phyloP scores from a whole-genome alignment of 2,329 filamentous ascomycete genomes.

The Penicillium sp. region DNA sequence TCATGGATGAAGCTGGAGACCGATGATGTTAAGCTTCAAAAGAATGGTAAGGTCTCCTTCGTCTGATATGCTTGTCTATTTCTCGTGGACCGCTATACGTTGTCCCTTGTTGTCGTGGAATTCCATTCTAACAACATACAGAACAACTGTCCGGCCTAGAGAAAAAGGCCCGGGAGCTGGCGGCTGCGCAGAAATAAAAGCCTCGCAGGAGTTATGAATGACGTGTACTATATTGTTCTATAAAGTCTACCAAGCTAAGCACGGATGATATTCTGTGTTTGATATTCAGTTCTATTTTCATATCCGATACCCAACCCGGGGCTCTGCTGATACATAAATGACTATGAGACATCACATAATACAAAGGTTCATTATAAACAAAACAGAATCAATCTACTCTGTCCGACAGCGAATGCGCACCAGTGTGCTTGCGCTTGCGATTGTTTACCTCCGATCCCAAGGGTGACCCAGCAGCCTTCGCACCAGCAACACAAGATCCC shows the following conservation, averaged over 20 bases:
- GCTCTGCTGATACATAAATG: not conserved
- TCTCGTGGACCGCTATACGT: too few species aligned
- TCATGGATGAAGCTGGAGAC: constrained; percentile 50
- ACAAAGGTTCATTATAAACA: constrained; percentile 7
- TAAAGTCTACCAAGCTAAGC: not conserved
- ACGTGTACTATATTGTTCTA: constrained; percentile 12
- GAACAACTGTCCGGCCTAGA: constrained; percentile 38
- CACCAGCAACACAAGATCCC: not conserved
- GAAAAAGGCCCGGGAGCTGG: constrained; percentile 36
- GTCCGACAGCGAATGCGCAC: not conserved
- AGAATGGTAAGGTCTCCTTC: constrained; percentile 32
- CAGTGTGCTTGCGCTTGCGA: constrained; percentile 16
- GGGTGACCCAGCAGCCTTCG: not conserved
- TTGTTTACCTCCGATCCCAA: not conserved
- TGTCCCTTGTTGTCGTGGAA: too few species aligned
- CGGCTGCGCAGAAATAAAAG: constrained; percentile 28
- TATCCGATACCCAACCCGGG: not conserved
- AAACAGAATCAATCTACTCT: not conserved
- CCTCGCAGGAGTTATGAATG: not conserved
- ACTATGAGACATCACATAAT: constrained; percentile 5
- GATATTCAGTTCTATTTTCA: not conserved
- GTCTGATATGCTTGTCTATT: too few species aligned
- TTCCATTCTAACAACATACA: constrained; percentile 16
- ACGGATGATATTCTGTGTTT: not conserved
- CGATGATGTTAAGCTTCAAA: constrained; percentile 44